A percentile compares a stretch with the other conserved stretches of the same genome.
Evolutionary conservation across 129 eudicot genomes (phyloP).

Genomic region (Apium graveolens): DNA sequence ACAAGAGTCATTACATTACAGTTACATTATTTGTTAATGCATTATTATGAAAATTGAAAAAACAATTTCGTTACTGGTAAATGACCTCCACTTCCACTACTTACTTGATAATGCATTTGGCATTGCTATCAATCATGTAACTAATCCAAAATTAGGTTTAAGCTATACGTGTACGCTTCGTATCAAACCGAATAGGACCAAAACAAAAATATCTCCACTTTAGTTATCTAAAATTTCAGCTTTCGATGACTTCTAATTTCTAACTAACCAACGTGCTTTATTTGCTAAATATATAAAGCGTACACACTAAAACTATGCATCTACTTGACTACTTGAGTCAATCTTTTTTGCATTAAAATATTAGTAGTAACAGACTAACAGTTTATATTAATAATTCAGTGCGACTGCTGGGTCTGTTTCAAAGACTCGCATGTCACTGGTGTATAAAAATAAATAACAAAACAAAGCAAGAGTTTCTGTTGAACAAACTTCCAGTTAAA

Average conservation of each 20-base stretch:
- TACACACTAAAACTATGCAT: not conserved
- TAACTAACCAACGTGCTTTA: not conserved
- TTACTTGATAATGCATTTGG: too few species aligned
- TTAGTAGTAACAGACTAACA: too few species aligned
- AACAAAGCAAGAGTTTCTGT: too few species aligned
- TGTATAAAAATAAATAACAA: too few species aligned
- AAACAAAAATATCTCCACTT: not conserved
- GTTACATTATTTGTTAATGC: not conserved
- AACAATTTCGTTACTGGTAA: not conserved
- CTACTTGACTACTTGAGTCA: not conserved
- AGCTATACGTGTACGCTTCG: not conserved
- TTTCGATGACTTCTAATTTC: not conserved
- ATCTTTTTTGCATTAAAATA: not conserved
- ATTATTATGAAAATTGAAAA: not conserved
- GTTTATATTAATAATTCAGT: not conserved
- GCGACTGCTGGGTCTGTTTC: not conserved
- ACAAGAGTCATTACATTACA: not conserved
- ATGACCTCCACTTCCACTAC: not conserved
- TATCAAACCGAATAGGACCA: not conserved
- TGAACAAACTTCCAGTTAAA: too few species aligned
- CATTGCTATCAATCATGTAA: not conserved
- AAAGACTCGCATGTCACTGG: too few species aligned
- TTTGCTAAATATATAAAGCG: not conserved
- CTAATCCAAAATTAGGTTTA: not conserved
- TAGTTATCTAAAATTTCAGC: not conserved